These are phyloP conservation scores for Aspergillus saccharolyticus DNA, from an alignment of 495 filamentous ascomycete genomes.

Conservation along the genomic window DNA sequence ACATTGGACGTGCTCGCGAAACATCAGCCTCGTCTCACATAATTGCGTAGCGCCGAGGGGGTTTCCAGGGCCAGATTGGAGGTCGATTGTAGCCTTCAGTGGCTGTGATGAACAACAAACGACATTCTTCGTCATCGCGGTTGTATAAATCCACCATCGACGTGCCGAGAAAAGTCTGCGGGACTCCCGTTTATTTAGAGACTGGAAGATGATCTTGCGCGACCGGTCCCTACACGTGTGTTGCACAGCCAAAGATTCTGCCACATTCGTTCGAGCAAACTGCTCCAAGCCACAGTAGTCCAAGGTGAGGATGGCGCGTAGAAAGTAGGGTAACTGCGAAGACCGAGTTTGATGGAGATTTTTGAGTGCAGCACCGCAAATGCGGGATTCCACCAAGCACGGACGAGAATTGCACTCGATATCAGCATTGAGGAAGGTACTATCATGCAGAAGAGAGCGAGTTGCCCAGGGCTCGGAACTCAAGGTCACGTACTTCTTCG, in stretches of 20 bases:
- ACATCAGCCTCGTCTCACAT: constrained; percentile 20
- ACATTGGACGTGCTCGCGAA: constrained; percentile 25
- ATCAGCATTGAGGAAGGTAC: constrained; percentile 26
- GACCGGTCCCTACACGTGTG: constrained; percentile 15
- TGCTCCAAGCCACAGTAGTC: constrained; percentile 26
- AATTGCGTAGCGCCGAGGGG: constrained; percentile 22
- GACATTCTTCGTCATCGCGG: constrained; percentile 24
- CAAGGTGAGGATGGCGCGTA: constrained; percentile 18
- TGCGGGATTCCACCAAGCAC: constrained; percentile 28
- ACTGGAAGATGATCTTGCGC: constrained; percentile 19
- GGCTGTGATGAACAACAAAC: constrained; percentile 24
- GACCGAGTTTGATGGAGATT: background rate
- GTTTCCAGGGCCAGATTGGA: constrained; percentile 25
- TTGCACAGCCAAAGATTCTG: constrained; percentile 18
- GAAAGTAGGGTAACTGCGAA: constrained; percentile 12
- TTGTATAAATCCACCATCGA: constrained; percentile 15
- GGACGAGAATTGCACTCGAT: constrained; percentile 29
- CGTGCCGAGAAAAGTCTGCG: constrained; percentile 16
- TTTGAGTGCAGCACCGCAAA: constrained; percentile 23
- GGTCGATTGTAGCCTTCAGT: constrained; percentile 17
- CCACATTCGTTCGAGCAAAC: constrained; percentile 12
- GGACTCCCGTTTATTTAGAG: constrained; percentile 21
- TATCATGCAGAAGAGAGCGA: constrained; percentile 23
- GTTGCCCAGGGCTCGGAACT: constrained; percentile 24
- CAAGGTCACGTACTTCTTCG: constrained; percentile 23